Conservation (phyloP, 2,329 filamentous ascomycete species). For the Pseudogymnoascus sp. region DNA sequence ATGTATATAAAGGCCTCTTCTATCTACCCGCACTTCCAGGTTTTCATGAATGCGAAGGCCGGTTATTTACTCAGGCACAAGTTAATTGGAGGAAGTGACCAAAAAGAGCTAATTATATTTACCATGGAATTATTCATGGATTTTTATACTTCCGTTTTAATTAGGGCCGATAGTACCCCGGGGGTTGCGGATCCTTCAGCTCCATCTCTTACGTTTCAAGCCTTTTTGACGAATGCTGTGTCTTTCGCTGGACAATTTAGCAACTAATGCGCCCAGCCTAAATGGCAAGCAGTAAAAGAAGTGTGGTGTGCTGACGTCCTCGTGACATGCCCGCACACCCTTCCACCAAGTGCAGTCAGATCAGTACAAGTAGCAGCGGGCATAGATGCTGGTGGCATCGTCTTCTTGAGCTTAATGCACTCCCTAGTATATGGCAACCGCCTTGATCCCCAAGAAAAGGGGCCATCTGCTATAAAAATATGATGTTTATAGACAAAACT, state of each 20-base stretch:
- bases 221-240: background rate
- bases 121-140: background rate
- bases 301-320: background rate
- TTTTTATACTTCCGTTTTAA: slow-evolving; percentile 4
- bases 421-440: background rate
- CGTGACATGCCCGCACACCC: background rate
- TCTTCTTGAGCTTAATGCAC: background rate
- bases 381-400: background rate
- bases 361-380: background rate
- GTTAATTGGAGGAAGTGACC: background rate
- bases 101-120: background rate
- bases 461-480: background rate
- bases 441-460: background rate
- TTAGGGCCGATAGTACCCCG: background rate
- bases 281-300: background rate
- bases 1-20: background rate
- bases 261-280: background rate
- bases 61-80: background rate
- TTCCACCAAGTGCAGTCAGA: background rate
- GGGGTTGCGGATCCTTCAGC: background rate
- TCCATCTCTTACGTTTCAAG: background rate
- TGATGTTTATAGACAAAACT: background rate
- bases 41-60: background rate
- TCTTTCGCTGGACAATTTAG: background rate
- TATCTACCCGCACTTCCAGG: background rate